Conservation (phyloP, 495 filamentous ascomycete species). For the Xylaria palmicola region DNA sequence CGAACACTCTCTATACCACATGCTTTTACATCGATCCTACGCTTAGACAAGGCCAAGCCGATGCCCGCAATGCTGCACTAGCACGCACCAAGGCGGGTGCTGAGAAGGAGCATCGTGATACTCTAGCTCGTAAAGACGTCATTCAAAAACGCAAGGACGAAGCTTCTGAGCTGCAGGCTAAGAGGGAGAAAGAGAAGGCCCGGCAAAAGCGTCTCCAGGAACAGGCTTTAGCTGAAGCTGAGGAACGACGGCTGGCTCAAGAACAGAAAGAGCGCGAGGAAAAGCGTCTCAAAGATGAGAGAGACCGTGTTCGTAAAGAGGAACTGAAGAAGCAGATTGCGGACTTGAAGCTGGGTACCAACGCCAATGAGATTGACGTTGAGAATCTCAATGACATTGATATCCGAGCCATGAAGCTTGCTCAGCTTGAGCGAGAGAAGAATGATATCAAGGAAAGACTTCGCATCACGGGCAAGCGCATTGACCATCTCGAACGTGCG, state of each 20-base stretch:
- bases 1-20: constrained; percentile 86
- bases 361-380: constrained; percentile 81
- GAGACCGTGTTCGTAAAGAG: constrained; percentile 86
- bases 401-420: constrained; percentile 90
- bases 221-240: constrained; percentile 82
- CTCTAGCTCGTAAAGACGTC: constrained; percentile 78
- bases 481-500: constrained; percentile 96
- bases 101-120: constrained; percentile 88
- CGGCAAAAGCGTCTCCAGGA: constrained; percentile 77
- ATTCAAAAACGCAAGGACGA: constrained; percentile 97
- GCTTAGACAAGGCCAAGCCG: constrained; percentile 73
- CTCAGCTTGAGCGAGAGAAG: constrained; percentile 96
- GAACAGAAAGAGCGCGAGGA: constrained; percentile 89
- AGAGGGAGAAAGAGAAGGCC: constrained; percentile 89
- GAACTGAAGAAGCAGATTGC: constrained; percentile 95
- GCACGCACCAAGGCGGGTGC: constrained; percentile 79
- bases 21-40: constrained; percentile 92
- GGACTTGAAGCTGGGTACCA: constrained; percentile 78
- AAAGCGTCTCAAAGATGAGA: constrained; percentile 84
- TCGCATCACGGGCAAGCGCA: constrained; percentile 87
- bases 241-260: constrained; percentile 80
- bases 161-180: constrained; percentile 77
- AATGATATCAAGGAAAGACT: constrained; percentile 87
- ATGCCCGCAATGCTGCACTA: constrained; percentile 77
- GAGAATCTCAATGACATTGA: constrained; percentile 77